These are phyloP conservation scores for Yamadazyma atlantica DNA, from an alignment of 1,139 yeast genomes.

Conservation along the genomic window DNA sequence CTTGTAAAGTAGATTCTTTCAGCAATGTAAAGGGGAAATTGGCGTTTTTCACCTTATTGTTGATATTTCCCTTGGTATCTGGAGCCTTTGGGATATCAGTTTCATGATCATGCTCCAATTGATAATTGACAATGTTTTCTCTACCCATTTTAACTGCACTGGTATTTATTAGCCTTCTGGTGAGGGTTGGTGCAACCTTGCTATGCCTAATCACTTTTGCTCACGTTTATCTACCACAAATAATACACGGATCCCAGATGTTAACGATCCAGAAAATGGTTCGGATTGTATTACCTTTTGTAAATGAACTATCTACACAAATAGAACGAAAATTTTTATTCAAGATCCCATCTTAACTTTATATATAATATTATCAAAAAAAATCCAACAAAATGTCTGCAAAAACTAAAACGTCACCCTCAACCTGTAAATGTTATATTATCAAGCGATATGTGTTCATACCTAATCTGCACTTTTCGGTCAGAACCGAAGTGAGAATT, in stretches of 20 bases:
- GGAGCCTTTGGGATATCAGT: slow-evolving; percentile 27
- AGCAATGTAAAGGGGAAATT: slow-evolving; percentile 56
- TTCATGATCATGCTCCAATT: slow-evolving; percentile 42
- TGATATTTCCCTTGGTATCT: slow-evolving; percentile 8
- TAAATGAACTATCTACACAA: neutral
- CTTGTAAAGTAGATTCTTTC: slow-evolving; percentile 58
- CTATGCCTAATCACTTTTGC: slow-evolving; percentile 1
- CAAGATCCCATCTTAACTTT: neutral
- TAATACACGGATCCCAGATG: neutral
- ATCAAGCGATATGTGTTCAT: neutral
- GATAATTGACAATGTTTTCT: slow-evolving; percentile 44
- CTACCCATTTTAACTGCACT: slow-evolving; percentile 35
- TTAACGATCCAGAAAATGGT: neutral
- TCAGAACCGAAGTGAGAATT: neutral
- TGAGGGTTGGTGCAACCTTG: neutral
- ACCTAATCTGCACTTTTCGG: neutral
- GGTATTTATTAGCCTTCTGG: slow-evolving; percentile 1
- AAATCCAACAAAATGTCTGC: slow-evolving; percentile 3
- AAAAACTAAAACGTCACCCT: slow-evolving; percentile 2
- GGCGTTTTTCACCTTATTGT: slow-evolving; percentile 14
- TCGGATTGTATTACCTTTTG: neutral
- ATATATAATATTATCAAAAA: neutral
- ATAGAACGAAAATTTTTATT: neutral
- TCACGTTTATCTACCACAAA: neutral
- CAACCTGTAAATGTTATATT: neutral